Conservation (phyloP, 1,284 basidiomycete species). For the Leucoagaricus sp. region DNA sequence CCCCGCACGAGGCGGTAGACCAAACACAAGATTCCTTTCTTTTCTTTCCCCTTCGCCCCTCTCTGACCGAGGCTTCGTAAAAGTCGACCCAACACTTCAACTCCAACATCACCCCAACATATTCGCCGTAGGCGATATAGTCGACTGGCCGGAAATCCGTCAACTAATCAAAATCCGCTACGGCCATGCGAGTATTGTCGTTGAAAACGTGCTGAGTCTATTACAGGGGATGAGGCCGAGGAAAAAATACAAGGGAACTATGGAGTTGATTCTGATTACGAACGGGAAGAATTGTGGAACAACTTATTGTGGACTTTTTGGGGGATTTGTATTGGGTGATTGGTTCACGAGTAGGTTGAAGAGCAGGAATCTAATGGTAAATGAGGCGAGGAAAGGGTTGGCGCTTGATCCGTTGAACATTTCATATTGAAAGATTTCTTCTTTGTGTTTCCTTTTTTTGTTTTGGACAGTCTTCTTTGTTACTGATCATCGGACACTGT, state of each 20-base stretch:
- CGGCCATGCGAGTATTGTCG: constrained; percentile 44
- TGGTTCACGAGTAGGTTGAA: constrained; percentile 32
- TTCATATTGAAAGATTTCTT: too few species aligned
- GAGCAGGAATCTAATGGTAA: constrained; percentile 25
- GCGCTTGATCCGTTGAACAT: constrained; percentile 17
- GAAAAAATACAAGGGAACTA: constrained; percentile 46
- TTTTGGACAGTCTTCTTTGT: too few species aligned
- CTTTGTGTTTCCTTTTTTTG: too few species aligned
- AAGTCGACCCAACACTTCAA: constrained; percentile 53
- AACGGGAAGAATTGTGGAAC: constrained; percentile 51
- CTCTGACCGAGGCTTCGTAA: constrained; percentile 42
- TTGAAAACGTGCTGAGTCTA: constrained; percentile 45
- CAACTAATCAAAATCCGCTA: constrained; percentile 46
- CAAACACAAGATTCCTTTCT: constrained; percentile 50
- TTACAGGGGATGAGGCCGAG: constrained; percentile 34
- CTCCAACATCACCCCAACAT: constrained; percentile 45
- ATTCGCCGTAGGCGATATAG: constrained; percentile 61
- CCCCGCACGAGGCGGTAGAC: constrained; percentile 45
- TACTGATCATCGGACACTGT: too few species aligned
- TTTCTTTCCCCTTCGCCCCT: constrained; percentile 42
- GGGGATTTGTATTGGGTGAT: constrained; percentile 43
- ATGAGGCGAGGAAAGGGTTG: constrained; percentile 17
- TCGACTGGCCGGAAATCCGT: constrained; percentile 58
- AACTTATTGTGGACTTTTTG: constrained; percentile 42
- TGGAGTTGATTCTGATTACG: constrained; percentile 53